A percentile compares a stretch with the other conserved stretches of the same genome.
These are phyloP conservation scores for Microcera coccophila DNA, from an alignment of 2,329 filamentous ascomycete species.

Conservation along the genomic window DNA sequence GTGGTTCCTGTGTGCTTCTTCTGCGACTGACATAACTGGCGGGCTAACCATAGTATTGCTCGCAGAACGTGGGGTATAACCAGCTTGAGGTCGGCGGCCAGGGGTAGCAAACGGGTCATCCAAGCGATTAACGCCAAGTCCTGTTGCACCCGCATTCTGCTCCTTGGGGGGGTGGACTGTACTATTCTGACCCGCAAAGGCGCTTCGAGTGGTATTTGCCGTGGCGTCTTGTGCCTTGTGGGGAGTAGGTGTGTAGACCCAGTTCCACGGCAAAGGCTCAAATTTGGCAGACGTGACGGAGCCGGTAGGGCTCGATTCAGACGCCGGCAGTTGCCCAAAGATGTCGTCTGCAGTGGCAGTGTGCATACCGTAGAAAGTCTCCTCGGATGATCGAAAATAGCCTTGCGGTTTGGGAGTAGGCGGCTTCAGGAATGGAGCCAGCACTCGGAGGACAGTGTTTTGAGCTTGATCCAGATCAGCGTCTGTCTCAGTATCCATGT, in stretches of 20 bases:
- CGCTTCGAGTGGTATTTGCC: constrained; percentile 16
- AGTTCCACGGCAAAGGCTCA: constrained; percentile 48
- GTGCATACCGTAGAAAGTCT: constrained; percentile 54
- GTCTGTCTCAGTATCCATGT: constrained; percentile 12
- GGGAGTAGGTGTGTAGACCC: constrained; percentile 41
- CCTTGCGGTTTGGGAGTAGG: constrained; percentile 40
- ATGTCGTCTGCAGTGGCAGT: constrained; percentile 48
- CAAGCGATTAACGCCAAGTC: constrained; percentile 4
- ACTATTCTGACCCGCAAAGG: constrained; percentile 25
- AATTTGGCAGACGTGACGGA: constrained; percentile 32
- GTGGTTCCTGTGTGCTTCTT: constrained; percentile 32
- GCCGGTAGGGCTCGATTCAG: constrained; percentile 29
- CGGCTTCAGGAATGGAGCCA: constrained; percentile 47
- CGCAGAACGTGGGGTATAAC: constrained; percentile 7
- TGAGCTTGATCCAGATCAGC: constrained; percentile 32
- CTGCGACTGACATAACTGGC: constrained; percentile 18
- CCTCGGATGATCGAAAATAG: constrained; percentile 31
- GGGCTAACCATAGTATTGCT: constrained; percentile 19
- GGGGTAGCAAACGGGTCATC: constrained; percentile 34
- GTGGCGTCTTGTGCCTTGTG: constrained; percentile 19
- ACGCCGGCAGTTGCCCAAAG: constrained; percentile 38
- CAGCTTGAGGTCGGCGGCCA: constrained; percentile 15
- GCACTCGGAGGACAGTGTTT: constrained; percentile 42
- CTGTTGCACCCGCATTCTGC: constrained; percentile 7
- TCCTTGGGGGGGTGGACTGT: constrained; percentile 22